phyloP scores from a whole-genome alignment of 345 rosid genomes.

The Geranium brycei region DNA sequence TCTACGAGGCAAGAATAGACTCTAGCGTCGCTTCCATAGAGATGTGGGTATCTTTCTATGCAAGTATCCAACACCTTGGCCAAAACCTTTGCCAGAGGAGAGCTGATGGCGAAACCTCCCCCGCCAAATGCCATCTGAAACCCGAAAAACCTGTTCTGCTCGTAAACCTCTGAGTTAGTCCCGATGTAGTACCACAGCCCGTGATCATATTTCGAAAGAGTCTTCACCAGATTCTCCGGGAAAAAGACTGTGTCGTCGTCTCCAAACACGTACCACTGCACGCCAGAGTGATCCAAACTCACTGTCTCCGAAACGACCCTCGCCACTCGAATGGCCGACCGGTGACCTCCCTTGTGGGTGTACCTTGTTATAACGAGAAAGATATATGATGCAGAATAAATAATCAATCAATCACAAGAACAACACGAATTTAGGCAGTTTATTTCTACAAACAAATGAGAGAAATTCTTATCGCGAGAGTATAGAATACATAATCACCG shows the following conservation, averaged over 20 bases:
- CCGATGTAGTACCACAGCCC: conserved; percentile 69
- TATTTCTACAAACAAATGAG: too few species aligned
- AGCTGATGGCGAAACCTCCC: conserved; percentile 71
- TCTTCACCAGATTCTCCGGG: conserved; percentile 51
- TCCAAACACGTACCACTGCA: conserved; percentile 74
- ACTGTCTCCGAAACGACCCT: conserved; percentile 57
- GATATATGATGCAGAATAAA: too few species aligned
- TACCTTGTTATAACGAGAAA: conserved; percentile 16
- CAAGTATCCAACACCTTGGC: conserved; percentile 68
- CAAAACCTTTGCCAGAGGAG: conserved; percentile 55
- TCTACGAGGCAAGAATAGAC: conserved; percentile 61
- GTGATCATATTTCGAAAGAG: conserved; percentile 73
- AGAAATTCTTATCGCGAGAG: too few species aligned
- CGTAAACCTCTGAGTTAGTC: conserved; percentile 48
- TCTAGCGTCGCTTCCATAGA: conserved; percentile 73
- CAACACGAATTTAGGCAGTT: too few species aligned
- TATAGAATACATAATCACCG: too few species aligned
- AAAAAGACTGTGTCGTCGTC: conserved; percentile 74
- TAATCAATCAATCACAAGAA: too few species aligned
- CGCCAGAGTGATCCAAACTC: conserved; percentile 35
- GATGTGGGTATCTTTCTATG: conserved; percentile 65
- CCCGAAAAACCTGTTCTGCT: conserved; percentile 45
- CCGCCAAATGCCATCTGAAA: conserved; percentile 71
- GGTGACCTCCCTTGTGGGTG: conserved; percentile 41
- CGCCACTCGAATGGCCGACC: conserved; percentile 65